Conservation (phyloP, 805 yeast genomes). For the Cyberlindnera japonica region DNA sequence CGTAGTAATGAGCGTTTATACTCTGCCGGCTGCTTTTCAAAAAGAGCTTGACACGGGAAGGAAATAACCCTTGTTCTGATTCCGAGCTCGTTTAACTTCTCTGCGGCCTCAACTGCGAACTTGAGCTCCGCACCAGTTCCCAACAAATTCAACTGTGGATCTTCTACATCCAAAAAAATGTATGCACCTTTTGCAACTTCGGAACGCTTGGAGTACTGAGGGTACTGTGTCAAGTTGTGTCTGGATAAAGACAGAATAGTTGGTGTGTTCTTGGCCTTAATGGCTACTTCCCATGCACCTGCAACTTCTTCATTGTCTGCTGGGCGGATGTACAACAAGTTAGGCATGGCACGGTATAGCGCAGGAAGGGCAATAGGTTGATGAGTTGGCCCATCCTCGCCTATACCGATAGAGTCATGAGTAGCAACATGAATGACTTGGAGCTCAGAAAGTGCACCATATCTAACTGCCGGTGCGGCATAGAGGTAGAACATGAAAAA, state of each 20-base stretch:
- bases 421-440: slow-evolving; percentile 87
- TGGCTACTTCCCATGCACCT: slow-evolving; percentile 72
- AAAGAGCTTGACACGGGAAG: slow-evolving; percentile 86
- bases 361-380: slow-evolving; percentile 89
- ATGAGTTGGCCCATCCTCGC: slow-evolving; percentile 94
- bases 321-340: slow-evolving; percentile 85
- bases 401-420: slow-evolving; percentile 86
- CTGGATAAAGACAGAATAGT: slow-evolving; percentile 74
- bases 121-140: slow-evolving; percentile 93
- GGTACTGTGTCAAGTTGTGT: slow-evolving; percentile 90
- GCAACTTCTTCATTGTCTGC: slow-evolving; percentile 89
- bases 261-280: slow-evolving; percentile 63
- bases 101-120: slow-evolving; percentile 77
- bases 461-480: slow-evolving; percentile 85
- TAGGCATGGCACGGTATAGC: slow-evolving; percentile 82
- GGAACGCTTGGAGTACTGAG: slow-evolving; percentile 69
- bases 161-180: slow-evolving; percentile 56
- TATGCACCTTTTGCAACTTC: slow-evolving; percentile 95
- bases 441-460: slow-evolving; percentile 77
- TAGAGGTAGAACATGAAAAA: slow-evolving; percentile 89
- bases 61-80: slow-evolving; percentile 82
- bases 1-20: slow-evolving; percentile 85
- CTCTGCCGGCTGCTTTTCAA: slow-evolving; percentile 74
- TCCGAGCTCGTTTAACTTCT: slow-evolving; percentile 61
- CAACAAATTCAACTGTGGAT: slow-evolving; percentile 70